A percentile compares a stretch with the other conserved stretches of the same genome.
These are phyloP conservation scores for Wickerhamomyces mucosus DNA, from an alignment of 805 yeast genomes.

Conservation along the genomic window DNA sequence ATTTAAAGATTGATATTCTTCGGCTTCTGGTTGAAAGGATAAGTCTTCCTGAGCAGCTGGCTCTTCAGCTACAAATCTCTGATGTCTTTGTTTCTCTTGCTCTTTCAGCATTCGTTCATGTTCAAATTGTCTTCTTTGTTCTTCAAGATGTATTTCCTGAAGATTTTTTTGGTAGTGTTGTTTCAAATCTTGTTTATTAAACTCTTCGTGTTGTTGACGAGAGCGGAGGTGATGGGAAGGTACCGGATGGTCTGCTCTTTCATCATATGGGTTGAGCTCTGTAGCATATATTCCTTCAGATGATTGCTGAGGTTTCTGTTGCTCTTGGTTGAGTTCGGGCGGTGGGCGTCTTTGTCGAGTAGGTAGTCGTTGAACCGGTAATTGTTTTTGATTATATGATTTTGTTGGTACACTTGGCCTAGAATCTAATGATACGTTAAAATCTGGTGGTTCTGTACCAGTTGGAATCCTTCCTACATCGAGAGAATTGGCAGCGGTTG, in stretches of 20 bases:
- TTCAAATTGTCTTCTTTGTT: constrained; percentile 12
- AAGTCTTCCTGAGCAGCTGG: too few species aligned
- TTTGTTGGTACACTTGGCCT: constrained; percentile 10
- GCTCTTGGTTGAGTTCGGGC: too few species aligned
- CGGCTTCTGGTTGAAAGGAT: too few species aligned
- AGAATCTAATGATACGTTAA: background rate
- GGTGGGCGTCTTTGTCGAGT: constrained; percentile 19
- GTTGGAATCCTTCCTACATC: constrained; percentile 1
- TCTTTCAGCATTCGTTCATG: constrained; percentile 7
- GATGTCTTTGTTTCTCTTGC: constrained; percentile 5
- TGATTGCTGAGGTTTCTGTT: too few species aligned
- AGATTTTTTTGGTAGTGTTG: constrained; percentile 1
- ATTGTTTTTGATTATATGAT: constrained; percentile 8
- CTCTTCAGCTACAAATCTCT: constrained; percentile 1
- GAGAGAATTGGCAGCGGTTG: background rate
- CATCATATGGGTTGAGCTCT: too few species aligned
- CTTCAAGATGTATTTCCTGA: constrained; percentile 5
- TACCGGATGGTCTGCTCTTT: too few species aligned
- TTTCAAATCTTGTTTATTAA: constrained; percentile 1
- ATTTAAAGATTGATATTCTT: too few species aligned
- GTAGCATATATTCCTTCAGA: too few species aligned
- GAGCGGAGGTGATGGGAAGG: too few species aligned
- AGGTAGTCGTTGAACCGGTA: constrained; percentile 7
- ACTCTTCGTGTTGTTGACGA: too few species aligned
- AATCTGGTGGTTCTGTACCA: too few species aligned